Conservation (phyloP, 495 filamentous ascomycete genomes). For the Aspergillus coremiiformis region DNA sequence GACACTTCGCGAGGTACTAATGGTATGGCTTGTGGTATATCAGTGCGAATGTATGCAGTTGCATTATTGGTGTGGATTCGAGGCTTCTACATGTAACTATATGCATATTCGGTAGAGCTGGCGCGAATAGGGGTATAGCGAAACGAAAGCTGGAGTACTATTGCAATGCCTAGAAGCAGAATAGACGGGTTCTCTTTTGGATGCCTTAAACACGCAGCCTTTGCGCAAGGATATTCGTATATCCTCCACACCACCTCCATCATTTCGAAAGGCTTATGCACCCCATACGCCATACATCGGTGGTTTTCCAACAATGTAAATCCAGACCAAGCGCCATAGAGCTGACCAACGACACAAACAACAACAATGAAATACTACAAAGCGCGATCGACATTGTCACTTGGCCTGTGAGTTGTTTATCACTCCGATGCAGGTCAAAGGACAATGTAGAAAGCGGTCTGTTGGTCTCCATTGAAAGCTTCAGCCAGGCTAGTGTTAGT, state of each 20-base stretch:
- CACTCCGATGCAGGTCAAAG: neutral
- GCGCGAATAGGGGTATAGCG: neutral
- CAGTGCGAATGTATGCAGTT: too few species aligned
- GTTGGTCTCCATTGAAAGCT: neutral
- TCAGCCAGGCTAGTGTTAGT: neutral
- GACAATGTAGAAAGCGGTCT: neutral
- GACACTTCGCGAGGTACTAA: neutral
- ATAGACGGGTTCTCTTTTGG: neutral
- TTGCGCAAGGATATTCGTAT: neutral
- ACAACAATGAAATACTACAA: neutral
- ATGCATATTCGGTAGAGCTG: neutral
- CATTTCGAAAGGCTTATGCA: neutral
- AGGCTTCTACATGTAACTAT: too few species aligned
- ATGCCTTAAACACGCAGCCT: neutral
- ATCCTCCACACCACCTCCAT: neutral
- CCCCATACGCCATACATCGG: neutral
- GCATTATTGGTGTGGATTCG: too few species aligned
- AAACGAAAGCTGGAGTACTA: too few species aligned
- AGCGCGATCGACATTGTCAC: neutral
- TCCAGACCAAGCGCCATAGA: neutral
- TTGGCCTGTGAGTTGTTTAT: neutral
- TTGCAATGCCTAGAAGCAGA: too few species aligned
- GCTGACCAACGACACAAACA: neutral
- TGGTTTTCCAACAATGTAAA: neutral
- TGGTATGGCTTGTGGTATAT: too few species aligned